Evolutionary conservation across 306 rosid genomes (phyloP), one percentile per base, ranked within the genome.

Genomic region (Cucurbita moschata): DNA sequence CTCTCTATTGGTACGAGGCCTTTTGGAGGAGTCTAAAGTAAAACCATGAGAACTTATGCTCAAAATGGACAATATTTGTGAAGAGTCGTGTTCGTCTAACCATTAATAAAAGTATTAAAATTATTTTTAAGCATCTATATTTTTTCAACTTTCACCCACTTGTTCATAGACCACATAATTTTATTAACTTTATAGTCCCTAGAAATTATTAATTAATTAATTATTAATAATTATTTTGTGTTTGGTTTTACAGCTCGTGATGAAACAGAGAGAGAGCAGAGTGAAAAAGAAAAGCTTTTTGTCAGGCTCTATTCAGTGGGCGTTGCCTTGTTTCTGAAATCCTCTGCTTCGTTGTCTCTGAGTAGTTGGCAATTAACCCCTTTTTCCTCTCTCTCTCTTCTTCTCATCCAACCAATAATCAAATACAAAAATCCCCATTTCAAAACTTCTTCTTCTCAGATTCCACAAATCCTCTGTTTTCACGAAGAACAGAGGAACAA

Each of bases 191-290:
- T 30, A 30, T 30, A 30, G 35, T 30, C 35, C 30, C 30, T 26
- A 30, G 35, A 30, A 30, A 30, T 19, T 0, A 30, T 30, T 30
- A 2, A 2, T 30, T 30, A 30, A 30, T 30, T 30, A 30, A 30
- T 30, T 30, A 30, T 30, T 30, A 30, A 30, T 30, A 2, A 30
- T 30, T 30, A 30, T 30, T 30, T 30, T 30, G 82, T 74, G 80
- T 65, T 76, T 77, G 83, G 82, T 85, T 81, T 80, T 64, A 77
- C 85, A 81, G 84, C 95, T 83, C 98, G 95, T 94, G 97, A 89
- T 75, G 88, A 88, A 81, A 82, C 84, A 78, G 82, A 81, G 81
- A 81, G 81, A 49, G 72, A 19, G 47, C 8, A 21, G 43, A 50
- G 76, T 19, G 73, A 57, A 42, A 37, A 72, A 35, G 71, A 54